Conservation (phyloP, 345 rosid species). For the Salix udensis region DNA sequence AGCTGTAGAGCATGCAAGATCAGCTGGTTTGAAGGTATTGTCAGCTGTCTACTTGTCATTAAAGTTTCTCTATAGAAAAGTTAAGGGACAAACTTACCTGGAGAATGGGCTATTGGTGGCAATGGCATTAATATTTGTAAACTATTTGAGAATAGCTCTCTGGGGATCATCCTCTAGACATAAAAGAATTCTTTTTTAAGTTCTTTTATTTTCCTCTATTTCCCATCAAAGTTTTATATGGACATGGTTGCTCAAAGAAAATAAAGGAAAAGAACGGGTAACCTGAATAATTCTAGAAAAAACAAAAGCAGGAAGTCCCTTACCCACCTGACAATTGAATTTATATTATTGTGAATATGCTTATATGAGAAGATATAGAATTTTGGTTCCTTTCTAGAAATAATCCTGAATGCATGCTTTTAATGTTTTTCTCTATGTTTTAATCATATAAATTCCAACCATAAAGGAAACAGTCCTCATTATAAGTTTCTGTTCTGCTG, state of each 20-base stretch:
- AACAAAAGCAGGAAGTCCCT: not conserved
- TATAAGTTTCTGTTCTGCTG: not conserved
- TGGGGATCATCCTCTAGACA: not conserved
- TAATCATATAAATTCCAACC: not conserved
- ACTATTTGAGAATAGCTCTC: not conserved
- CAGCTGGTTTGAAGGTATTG: slow-evolving; percentile 84
- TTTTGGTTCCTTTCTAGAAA: not conserved
- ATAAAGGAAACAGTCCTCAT: not conserved
- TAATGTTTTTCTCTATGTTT: not conserved
- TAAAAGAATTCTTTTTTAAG: not conserved
- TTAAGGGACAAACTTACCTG: not conserved
- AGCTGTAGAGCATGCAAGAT: slow-evolving; percentile 92
- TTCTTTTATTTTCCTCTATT: not conserved
- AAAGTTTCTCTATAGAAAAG: not conserved
- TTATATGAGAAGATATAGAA: not conserved
- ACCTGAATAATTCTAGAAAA: not conserved
- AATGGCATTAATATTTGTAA: not conserved
- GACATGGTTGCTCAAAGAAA: not conserved
- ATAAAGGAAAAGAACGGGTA: not conserved
- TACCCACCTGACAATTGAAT: not conserved
- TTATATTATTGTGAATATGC: not conserved
- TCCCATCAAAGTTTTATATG: not conserved
- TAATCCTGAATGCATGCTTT: not conserved
- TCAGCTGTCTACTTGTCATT: not conserved
- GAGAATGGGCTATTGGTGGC: not conserved